Base-by-base conservation (phyloP, 225 moss, liverwort and hornwort genomes). In the Anthoceros angustus region DNA sequence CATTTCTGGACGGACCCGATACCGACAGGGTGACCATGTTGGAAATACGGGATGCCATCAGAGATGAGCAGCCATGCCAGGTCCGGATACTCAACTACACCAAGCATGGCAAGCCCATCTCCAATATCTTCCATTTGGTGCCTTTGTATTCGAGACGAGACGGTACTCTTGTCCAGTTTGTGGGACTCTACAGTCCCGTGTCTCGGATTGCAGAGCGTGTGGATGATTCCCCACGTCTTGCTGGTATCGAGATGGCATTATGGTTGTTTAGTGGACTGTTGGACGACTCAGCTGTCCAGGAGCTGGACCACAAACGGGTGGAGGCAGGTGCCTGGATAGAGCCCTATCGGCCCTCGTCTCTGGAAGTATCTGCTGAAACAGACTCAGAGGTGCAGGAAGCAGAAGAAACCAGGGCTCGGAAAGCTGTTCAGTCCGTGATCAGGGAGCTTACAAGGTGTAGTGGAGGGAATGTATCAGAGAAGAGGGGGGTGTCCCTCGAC, bases 361-460 rank as follows among this genome's bases (percentile, higher is more conserved):
- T 23, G 42, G 72, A 42, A 68, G 61, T 64, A 12, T 70, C 61
- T 14, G 67, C 60, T 32, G 71, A 69, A 55, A 41, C 40, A 63
- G 69, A 72, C 11, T 63, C 16, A 46, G 23, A 55, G 55, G 0
- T 23, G 55, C 16, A 75, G 41, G 79, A 79, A 14, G 74, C 16
- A 40, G 55, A 79, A 62, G 73, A 81, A 40, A 70, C 65, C 10
- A 81, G 50, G 73, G 77, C 81, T 43, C 72, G 65, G 7, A 43
- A 45, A 69, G 78, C 85, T 25, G 73, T 87, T 25, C 70, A 66
- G 18, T 70, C 74, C 41, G 74, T 92, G 8, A 72, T 86, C 20
- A 63, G 74, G 65, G 78, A 83, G 76, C 77, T 92, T 66, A 84
- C 80, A 63, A 81, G 76, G 72, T 80, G 70, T 25, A 89, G 92